Evolutionary conservation across 2,329 filamentous ascomycete genomes (phyloP).

Genomic region (Claviceps sp.): DNA sequence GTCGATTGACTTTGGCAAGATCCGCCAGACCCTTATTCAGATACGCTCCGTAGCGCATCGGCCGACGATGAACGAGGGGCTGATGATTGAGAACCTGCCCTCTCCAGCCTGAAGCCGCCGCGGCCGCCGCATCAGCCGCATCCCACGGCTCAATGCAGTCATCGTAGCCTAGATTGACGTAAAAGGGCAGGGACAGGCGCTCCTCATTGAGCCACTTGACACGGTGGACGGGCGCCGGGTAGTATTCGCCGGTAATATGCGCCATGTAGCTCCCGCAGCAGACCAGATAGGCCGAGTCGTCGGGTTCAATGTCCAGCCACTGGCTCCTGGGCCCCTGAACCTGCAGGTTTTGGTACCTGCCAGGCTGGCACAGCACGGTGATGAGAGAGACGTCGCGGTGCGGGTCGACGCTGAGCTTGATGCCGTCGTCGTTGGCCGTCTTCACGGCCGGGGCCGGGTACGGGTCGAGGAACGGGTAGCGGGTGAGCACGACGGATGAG

Average conservation of each 20-base stretch:
- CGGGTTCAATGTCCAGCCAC: slow-evolving; percentile 6
- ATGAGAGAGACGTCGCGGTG: slow-evolving; percentile 7
- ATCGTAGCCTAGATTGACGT: slow-evolving; percentile 6
- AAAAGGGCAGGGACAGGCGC: slow-evolving; percentile 7
- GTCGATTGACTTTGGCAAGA: not conserved
- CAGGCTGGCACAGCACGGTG: slow-evolving; percentile 7
- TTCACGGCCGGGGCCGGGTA: slow-evolving; percentile 8
- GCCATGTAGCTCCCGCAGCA: slow-evolving; percentile 8
- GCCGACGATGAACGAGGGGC: not conserved
- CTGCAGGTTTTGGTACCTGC: slow-evolving; percentile 7
- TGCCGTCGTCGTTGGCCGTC: slow-evolving; percentile 7
- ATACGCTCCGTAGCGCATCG: not conserved
- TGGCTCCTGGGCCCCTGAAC: slow-evolving; percentile 5
- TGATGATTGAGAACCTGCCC: no score
- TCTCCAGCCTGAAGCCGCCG: no score
- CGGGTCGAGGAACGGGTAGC: slow-evolving; percentile 6
- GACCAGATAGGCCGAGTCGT: slow-evolving; percentile 6
- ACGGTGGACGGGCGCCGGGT: slow-evolving; percentile 7
- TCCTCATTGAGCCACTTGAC: slow-evolving; percentile 7
- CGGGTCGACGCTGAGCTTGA: slow-evolving; percentile 7
- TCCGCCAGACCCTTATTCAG: not conserved
- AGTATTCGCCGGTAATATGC: slow-evolving; percentile 6
- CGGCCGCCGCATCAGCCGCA: not conserved
- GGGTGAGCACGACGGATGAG: slow-evolving; percentile 8
- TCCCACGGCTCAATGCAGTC: slow-evolving; percentile 5